Evolutionary conservation across 2,329 filamentous ascomycete genomes (phyloP), one percentile per base, ranked within the genome.

Genomic region (Colletotrichum karsti): DNA sequence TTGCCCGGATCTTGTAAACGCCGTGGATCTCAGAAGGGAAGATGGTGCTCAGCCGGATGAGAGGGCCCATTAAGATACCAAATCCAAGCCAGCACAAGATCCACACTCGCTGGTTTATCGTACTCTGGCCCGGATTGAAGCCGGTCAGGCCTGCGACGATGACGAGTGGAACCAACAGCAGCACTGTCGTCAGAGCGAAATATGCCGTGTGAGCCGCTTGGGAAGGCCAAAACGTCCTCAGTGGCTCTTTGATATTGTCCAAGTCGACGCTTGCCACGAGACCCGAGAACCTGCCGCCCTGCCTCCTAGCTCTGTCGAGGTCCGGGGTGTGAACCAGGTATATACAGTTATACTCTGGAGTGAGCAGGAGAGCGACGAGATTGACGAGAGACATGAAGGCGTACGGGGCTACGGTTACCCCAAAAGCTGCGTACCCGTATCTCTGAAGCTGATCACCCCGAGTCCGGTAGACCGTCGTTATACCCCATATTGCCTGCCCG

Each of bases 381-480:
- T 78, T 78, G 9, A 77, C 58, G 41, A 77, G 48, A 15, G 73
- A 74, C 76, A 78, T 77, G 59, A 77, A 53, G 5, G 71, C 72
- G 63, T 78, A 77, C 3, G 75, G 76, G 5, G 72, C 57, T 5
- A 77, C 74, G 0, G 75, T 74, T 13, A 78, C 69, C 2, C 75
- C 75, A 42, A 77, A 78, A n/a, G 76, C 74, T 0, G 74, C 75
- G 35, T 75, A 78, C 30, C 77, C 77, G 33, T 74, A 76, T 7
- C 41, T 53, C 4, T 71, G 48, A 44, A 78, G 53, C 62, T 74
- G 76, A 69, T 73, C 69, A 44, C 64, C 74, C 15, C 72, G 64
- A 8, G 72, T 62, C 6, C 69, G 63, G 57, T 76, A 74, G 7
- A 77, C 50, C 9, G 73, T 75, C 5, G 59, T 44, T 13, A 62